Evolutionary conservation across 2,329 filamentous ascomycete species (phyloP).

Genomic region (Camillea tinctor): DNA sequence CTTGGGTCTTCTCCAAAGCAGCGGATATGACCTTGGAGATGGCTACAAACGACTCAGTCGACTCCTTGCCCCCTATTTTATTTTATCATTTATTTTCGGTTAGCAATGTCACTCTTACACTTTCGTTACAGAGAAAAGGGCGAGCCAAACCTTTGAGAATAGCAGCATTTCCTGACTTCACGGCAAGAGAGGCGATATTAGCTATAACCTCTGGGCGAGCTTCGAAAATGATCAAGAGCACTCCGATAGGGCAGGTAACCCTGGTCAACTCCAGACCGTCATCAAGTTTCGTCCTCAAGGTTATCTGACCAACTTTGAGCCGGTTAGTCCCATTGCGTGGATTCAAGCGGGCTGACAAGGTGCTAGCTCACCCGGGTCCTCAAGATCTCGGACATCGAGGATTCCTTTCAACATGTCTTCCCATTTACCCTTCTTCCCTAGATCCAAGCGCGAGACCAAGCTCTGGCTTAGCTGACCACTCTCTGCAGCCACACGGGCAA

Average conservation of each 20-base stretch:
- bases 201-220: constrained; percentile 96
- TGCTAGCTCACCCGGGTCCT: constrained; percentile 74
- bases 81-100: constrained; percentile 35
- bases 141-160: constrained; percentile 76
- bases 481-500: constrained; percentile 70
- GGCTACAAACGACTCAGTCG: constrained; percentile 88
- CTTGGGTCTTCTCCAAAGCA: constrained; percentile 68
- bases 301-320: constrained; percentile 72
- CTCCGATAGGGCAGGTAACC: constrained; percentile 91
- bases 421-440: constrained; percentile 85
- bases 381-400: constrained; percentile 76
- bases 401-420: constrained; percentile 98
- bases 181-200: constrained; percentile 91
- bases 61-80: constrained; percentile 85
- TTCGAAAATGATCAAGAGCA: constrained; percentile 98
- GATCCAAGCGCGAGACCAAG: constrained; percentile 82
- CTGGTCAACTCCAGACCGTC: constrained; percentile 82
- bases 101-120: background rate
- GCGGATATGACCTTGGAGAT: constrained; percentile 83
- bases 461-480: constrained; percentile 76
- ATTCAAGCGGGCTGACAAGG: constrained; percentile 1
- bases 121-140: background rate
- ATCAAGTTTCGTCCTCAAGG: constrained; percentile 80
- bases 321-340: background rate
- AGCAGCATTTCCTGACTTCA: constrained; percentile 96